Conservation (phyloP, 345 rosid species). For the Tarenaya hassleriana region DNA sequence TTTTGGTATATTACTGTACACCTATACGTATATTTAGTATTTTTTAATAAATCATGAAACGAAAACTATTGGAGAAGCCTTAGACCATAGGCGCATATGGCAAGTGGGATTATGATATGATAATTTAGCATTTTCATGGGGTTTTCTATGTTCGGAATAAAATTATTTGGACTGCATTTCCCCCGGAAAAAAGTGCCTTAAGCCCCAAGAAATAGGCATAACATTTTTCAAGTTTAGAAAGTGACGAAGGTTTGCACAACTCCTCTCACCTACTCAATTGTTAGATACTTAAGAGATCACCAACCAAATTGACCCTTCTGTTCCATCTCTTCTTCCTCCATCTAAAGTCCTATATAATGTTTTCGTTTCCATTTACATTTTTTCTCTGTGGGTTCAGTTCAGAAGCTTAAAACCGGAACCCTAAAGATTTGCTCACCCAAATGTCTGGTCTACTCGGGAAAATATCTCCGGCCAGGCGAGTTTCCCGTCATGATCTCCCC, state of each 20-base stretch:
- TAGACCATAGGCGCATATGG: background rate
- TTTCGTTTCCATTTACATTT: constrained; percentile 22
- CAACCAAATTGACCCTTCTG: constrained; percentile 42
- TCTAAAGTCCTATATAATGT: constrained; percentile 21
- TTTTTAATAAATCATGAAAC: too few relatives aligned
- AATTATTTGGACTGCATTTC: too few relatives aligned
- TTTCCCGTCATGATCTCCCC: constrained; percentile 29
- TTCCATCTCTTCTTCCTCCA: constrained; percentile 20
- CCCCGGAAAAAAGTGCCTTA: constrained; percentile 12
- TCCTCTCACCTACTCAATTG: constrained; percentile 45
- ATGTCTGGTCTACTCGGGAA: constrained; percentile 31
- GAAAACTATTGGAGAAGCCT: background rate
- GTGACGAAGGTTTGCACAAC: constrained; percentile 26
- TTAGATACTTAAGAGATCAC: constrained; percentile 48
- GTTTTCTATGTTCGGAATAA: too few relatives aligned
- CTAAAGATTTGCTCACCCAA: background rate
- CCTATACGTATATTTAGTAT: too few relatives aligned
- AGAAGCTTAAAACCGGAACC: constrained; percentile 14
- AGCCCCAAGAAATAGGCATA: constrained; percentile 20
- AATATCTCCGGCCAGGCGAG: constrained; percentile 27
- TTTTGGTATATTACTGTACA: too few relatives aligned
- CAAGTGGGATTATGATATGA: too few relatives aligned
- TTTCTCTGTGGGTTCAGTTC: constrained; percentile 22
- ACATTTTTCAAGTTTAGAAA: background rate
- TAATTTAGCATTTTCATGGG: too few relatives aligned